These are phyloP conservation scores for Gentiana straminea DNA, from an alignment of 257 asterid genomes.

Conservation along the genomic window DNA sequence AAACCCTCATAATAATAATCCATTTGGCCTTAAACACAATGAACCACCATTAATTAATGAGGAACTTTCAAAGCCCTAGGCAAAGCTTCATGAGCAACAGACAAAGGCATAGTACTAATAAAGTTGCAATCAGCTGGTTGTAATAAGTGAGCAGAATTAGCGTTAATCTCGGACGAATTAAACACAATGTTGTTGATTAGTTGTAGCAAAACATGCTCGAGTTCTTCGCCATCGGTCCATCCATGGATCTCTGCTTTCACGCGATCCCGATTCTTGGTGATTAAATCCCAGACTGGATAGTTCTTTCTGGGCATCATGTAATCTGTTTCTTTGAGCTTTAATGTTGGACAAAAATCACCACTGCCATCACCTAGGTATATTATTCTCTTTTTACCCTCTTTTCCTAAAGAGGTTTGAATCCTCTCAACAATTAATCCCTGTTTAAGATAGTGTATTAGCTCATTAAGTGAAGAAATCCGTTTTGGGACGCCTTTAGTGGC, in stretches of 20 bases:
- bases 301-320: slow-evolving; percentile 71
- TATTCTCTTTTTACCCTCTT: slow-evolving; percentile 47
- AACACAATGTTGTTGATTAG: slow-evolving; percentile 28
- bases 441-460: no score
- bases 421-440: slow-evolving; percentile 60
- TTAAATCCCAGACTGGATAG: slow-evolving; percentile 65
- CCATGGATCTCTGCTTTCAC: slow-evolving; percentile 43
- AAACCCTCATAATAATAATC: no score
- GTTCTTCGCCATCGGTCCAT: slow-evolving; percentile 54
- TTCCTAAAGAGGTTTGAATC: slow-evolving; percentile 41
- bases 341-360: slow-evolving; percentile 56
- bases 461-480: no score
- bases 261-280: slow-evolving; percentile 25
- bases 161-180: slow-evolving; percentile 13
- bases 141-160: background rate
- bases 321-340: slow-evolving; percentile 40
- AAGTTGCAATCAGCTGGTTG: slow-evolving; percentile 16
- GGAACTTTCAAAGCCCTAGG: slow-evolving; percentile 18
- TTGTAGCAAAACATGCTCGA: slow-evolving; percentile 28
- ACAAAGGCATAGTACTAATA: background rate
- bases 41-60: background rate
- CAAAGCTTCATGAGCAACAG: slow-evolving; percentile 12
- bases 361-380: slow-evolving; percentile 67
- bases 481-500: no score
- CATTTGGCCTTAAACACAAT: background rate